Conservation (phyloP, 2,329 filamentous ascomycete species). For the Phyllosticta paracitricarpa region DNA sequence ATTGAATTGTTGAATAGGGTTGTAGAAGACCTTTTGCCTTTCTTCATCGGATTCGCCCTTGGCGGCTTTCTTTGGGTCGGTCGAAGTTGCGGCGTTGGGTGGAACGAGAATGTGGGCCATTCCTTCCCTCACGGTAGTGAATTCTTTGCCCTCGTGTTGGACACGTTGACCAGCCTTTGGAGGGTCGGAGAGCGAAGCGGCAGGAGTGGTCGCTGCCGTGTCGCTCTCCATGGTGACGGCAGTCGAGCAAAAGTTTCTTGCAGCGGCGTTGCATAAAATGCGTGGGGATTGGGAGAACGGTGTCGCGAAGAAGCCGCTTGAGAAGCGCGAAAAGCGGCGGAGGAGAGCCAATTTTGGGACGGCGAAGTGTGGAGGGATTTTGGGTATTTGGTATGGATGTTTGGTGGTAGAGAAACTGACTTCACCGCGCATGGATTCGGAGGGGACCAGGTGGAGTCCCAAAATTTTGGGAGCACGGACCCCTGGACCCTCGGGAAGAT, state of each 20-base stretch:
- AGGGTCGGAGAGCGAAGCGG: slow-evolving; percentile 17
- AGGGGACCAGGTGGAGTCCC: neutral
- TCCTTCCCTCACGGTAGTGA: slow-evolving; percentile 56
- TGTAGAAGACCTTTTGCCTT: slow-evolving; percentile 86
- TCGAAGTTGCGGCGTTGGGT: slow-evolving; percentile 38
- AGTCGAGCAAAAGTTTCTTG: neutral
- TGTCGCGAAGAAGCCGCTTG: neutral
- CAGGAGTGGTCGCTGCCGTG: neutral
- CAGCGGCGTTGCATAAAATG: neutral
- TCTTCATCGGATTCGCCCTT: slow-evolving; percentile 38
- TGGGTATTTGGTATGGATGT: neutral
- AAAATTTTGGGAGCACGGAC: neutral
- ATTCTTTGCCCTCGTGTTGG: slow-evolving; percentile 41
- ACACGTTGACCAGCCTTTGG: slow-evolving; percentile 24
- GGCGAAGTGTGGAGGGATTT: neutral
- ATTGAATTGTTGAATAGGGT: slow-evolving; percentile 98
- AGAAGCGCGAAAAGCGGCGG: neutral
- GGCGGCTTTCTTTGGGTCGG: slow-evolving; percentile 30
- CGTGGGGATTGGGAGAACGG: neutral
- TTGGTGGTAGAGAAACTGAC: neutral
- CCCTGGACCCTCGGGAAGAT: neutral
- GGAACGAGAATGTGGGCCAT: slow-evolving; percentile 58
- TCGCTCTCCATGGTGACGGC: neutral
- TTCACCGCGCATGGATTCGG: neutral
- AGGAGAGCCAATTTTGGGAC: neutral